A percentile compares a stretch with the other conserved stretches of the same genome.
Evolutionary conservation across 1,284 basidiomycete species (phyloP).

Genomic region (Chalciporus sp.): DNA sequence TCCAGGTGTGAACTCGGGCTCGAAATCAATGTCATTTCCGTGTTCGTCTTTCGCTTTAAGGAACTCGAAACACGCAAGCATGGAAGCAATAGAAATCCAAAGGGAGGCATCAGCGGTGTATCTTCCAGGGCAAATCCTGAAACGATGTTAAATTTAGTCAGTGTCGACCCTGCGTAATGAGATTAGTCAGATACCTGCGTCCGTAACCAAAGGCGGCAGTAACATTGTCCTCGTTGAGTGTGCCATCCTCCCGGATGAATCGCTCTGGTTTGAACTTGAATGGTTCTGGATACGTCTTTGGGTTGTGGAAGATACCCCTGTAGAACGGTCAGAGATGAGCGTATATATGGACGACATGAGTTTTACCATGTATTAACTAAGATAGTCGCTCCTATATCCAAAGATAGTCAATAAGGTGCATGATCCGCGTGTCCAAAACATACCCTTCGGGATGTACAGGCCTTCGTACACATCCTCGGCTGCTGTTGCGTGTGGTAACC

Average conservation of each 20-base stretch:
- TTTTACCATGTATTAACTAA: constrained; percentile 49
- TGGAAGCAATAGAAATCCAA: constrained; percentile 28
- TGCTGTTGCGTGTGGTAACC: constrained; percentile 44
- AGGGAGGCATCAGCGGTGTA: constrained; percentile 41
- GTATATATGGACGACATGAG: not conserved
- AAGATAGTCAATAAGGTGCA: not conserved
- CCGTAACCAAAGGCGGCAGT: constrained; percentile 48
- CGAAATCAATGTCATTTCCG: constrained; percentile 22
- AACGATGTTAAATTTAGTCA: not conserved
- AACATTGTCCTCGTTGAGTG: constrained; percentile 36
- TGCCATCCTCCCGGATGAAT: constrained; percentile 32
- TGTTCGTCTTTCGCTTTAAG: constrained; percentile 24
- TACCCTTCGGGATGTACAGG: constrained; percentile 43
- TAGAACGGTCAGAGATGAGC: not conserved
- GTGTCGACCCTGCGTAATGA: not conserved
- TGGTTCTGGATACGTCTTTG: constrained; percentile 43
- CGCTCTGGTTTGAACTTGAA: constrained; percentile 47
- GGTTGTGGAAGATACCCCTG: constrained; percentile 51
- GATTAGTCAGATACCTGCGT: constrained; percentile 33
- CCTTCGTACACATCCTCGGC: constrained; percentile 48
- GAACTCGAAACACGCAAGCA: constrained; percentile 29
- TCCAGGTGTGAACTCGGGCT: constrained; percentile 21
- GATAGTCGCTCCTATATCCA: constrained; percentile 37
- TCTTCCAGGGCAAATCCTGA: constrained; percentile 33
- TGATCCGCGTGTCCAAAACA: not conserved